Conservation (phyloP, 2,329 filamentous ascomycete genomes). For the Tolypocladium nubicola region DNA sequence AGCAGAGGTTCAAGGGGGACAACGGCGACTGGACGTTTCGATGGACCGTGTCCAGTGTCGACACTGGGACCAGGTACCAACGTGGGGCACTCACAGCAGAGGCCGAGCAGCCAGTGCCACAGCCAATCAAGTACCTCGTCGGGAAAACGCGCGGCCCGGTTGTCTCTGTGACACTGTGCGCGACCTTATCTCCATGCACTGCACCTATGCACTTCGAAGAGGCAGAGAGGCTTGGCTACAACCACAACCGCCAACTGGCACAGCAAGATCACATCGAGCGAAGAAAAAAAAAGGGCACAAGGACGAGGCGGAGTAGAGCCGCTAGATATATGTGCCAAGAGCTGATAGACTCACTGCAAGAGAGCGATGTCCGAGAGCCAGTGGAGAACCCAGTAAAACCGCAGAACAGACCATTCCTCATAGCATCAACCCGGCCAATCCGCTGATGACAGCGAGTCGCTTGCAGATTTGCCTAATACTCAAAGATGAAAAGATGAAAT, state of each 20-base stretch:
- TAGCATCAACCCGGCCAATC: conserved; percentile 14
- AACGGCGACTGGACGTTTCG: neutral
- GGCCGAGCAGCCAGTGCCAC: neutral
- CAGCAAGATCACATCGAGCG: neutral
- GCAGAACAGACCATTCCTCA: conserved; percentile 13
- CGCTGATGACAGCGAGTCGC: conserved; percentile 17
- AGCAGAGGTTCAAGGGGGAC: neutral
- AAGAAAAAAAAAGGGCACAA: neutral
- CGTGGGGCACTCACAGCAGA: neutral
- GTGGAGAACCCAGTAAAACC: conserved; percentile 13
- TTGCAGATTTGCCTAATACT: conserved; percentile 16
- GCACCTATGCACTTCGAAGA: neutral
- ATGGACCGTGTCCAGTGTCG: neutral
- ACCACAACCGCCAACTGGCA: neutral
- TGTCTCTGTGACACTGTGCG: too few species aligned
- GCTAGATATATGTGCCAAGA: neutral
- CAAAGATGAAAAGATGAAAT: conserved; percentile 14
- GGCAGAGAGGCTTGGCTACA: neutral
- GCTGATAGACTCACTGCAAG: conserved; percentile 1
- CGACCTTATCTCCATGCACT: neutral
- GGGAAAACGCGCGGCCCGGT: neutral
- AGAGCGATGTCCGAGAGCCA: conserved; percentile 9
- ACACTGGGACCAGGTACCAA: neutral
- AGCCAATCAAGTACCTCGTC: neutral
- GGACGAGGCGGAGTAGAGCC: neutral